A percentile compares a stretch with the other conserved stretches of the same genome.
These are phyloP conservation scores for Stenogyne calaminthoides DNA, from an alignment of 305 asterid genomes.

Conservation along the genomic window DNA sequence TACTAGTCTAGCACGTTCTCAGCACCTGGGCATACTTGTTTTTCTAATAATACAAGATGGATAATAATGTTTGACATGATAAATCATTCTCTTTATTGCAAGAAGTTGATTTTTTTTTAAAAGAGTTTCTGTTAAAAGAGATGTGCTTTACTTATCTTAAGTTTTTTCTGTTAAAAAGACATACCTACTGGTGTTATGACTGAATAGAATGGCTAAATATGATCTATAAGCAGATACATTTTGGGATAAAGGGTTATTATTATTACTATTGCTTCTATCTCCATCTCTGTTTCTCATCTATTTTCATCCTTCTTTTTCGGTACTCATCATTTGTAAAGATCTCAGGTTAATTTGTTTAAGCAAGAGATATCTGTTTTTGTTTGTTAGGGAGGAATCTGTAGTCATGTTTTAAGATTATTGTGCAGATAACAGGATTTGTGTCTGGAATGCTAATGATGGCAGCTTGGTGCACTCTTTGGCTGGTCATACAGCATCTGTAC, in stretches of 20 bases:
- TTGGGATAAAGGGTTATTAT: background rate
- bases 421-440: conserved; percentile 98
- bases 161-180: background rate
- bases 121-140: background rate
- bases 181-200: background rate
- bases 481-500: conserved; percentile 91
- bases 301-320: background rate
- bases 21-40: background rate
- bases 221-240: background rate
- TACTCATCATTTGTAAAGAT: background rate
- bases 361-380: conserved; percentile 34
- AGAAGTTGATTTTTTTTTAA: background rate
- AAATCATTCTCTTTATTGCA: conserved; percentile 15
- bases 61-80: conserved; percentile 17
- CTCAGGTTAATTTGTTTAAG: conserved; percentile 23
- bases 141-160: background rate
- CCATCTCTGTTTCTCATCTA: conserved; percentile 7
- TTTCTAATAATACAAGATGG: background rate
- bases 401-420: conserved; percentile 27
- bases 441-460: conserved; percentile 99
- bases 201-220: background rate
- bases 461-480: conserved; percentile 98
- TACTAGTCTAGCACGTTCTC: conserved; percentile 14
- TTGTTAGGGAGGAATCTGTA: conserved; percentile 8
- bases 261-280: background rate